Conservation (phyloP, 1,284 basidiomycete genomes). For the Ceratorhiza oryzae-sativae region DNA sequence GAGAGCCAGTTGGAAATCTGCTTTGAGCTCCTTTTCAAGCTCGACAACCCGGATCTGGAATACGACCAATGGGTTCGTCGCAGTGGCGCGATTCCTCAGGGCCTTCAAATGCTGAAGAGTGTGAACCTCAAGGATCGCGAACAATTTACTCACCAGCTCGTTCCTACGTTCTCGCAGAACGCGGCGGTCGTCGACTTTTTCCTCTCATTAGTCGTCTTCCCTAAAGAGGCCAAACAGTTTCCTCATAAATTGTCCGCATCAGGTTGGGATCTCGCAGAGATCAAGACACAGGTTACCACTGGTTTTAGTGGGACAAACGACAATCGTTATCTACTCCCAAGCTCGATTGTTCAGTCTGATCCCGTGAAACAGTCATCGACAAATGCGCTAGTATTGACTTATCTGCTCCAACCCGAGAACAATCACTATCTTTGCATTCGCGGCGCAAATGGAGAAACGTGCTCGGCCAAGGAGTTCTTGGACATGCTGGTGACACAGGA, state of each 20-base stretch:
- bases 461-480: conserved; percentile 52
- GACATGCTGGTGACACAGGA: conserved; percentile 49
- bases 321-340: conserved; percentile 58
- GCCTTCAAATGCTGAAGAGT: conserved; percentile 51
- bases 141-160: conserved; percentile 50
- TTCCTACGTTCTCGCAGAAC: conserved; percentile 54
- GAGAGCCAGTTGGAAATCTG: conserved; percentile 53
- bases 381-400: conserved; percentile 59
- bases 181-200: conserved; percentile 59
- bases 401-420: conserved; percentile 58
- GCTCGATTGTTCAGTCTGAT: conserved; percentile 57
- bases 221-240: conserved; percentile 60
- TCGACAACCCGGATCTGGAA: conserved; percentile 56
- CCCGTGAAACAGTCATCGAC: conserved; percentile 56
- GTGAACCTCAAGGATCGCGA: conserved; percentile 56
- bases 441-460: conserved; percentile 44
- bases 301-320: conserved; percentile 69
- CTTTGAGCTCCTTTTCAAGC: conserved; percentile 55
- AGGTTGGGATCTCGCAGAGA: conserved; percentile 62
- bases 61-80: conserved; percentile 56
- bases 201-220: conserved; percentile 58
- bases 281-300: conserved; percentile 52
- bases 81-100: conserved; percentile 46
- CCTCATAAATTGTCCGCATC: conserved; percentile 58
- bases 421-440: conserved; percentile 51